Base-by-base conservation (phyloP, 164 flowering plant genomes). In the Magnolia kwangsiensis region DNA sequence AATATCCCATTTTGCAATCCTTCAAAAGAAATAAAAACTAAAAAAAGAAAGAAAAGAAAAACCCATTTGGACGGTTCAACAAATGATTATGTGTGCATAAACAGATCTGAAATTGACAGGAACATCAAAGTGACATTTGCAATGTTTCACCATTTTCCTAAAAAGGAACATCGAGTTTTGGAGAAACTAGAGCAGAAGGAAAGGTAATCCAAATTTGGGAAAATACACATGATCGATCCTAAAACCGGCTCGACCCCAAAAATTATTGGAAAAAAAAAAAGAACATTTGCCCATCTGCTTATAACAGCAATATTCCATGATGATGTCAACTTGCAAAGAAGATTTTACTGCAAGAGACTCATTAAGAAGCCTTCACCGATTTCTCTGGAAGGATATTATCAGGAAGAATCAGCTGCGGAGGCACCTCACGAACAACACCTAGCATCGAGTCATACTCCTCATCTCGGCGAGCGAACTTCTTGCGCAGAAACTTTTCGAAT, bases 371-470 rank as follows among this genome's bases (percentile, higher is more conserved):
- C 76, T 89, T 89, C 0, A 81, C 71, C 45, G 81, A 84, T 85
- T 92, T 90, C 65, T 89, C 88, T 19, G 93, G 91, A 59, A 86
- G 78, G 63, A 91, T 72, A 67, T 90, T 91, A 72, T 91, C 90
- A 0, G 95, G 96, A 63, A 93, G 93, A 65, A 88, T 86, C 63
- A 93, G 91, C 73, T 90, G 90, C 7, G 87, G 91, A 18, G 96
- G 94, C 23, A 85, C 85, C 83, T 92, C 98, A 55, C 96, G 90
- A 63, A 90, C 92, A 59, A 88, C 88, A 76, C 92, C 94, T 37
- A 92, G 76, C 89, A 93, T 86, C 21, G 98, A 90, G 74, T 92
- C 98, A 75, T 94, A 92, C 68, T 92, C 97, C 80, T 92, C 98
- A 72, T 94, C 97, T 71, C 80, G 65, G n/a, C 68, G 85, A n/a